Evolutionary conservation across 2,329 filamentous ascomycete species (phyloP), one percentile per base, ranked within the genome.

Genomic region (Davidsoniella neocaledoniae): DNA sequence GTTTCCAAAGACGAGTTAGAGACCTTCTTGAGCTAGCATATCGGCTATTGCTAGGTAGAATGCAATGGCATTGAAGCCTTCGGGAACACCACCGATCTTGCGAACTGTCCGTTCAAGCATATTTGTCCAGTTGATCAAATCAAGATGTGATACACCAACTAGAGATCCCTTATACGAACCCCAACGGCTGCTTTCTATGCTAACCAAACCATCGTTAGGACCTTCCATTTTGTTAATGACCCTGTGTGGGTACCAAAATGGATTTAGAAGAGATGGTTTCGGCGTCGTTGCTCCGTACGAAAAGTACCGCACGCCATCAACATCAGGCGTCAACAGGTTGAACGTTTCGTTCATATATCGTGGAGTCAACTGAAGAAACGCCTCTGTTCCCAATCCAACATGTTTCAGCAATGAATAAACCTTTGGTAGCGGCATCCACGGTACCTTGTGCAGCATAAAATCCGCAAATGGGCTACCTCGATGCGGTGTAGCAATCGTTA

Each of bases 41-140:
- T 84, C 74, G 9, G 72, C 72, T 57, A 82, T 76, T 53, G 72
- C 76, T 2, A 81, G 67, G 56, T 82, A 82, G 57, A 82, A 80
- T 0, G 78, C 78, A 51, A 81, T 70, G 2, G 78, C 78, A 58
- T 81, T 82, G 57, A 82, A 82, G 14, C 72, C 77, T 51, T 67
- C 68, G 56, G 68, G 65, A 54, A 70, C 66, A 1, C 77, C 77
- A 60, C 71, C 65, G 64, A 66, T 66, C 50, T 68, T 57, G 45
- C 80, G 63, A 40, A 75, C 57, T 39, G 69, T 69, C 68, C 72
- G 80, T 46, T 68, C 65, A 36, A 80, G 54, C 53, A 73, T 64
- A 54, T 81, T 82, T 33, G 72, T 76, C 78, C 78, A 82, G 61
- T 82, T 81, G 55, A 82, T 81, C 48, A 81, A 60, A 56, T 81